Conservation (phyloP, 2,329 filamentous ascomycete species). For the Fusarium kyushuense region DNA sequence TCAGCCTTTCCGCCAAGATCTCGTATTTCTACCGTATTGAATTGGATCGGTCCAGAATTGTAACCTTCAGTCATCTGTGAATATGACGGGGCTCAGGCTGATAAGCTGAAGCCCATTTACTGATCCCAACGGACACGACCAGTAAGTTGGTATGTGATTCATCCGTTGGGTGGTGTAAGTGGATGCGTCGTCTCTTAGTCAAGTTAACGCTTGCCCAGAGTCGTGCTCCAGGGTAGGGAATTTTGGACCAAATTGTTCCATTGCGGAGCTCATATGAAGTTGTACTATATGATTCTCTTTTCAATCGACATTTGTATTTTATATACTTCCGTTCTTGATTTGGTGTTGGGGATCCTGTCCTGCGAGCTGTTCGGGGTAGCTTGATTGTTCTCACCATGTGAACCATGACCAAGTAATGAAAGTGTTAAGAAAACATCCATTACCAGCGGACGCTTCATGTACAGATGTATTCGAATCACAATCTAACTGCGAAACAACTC, state of each 20-base stretch:
- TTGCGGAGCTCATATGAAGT: too few species aligned
- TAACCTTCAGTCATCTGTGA: not conserved
- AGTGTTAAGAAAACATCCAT: too few species aligned
- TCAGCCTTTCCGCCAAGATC: not conserved
- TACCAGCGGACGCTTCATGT: not conserved
- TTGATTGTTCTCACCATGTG: not conserved
- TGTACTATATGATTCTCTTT: not conserved
- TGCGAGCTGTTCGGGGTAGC: not conserved
- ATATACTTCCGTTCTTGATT: not conserved
- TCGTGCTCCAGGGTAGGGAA: not conserved
- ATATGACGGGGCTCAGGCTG: not conserved
- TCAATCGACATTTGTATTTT: not conserved
- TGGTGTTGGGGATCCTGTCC: too few species aligned
- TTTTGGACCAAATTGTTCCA: not conserved
- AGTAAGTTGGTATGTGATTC: not conserved
- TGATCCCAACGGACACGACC: too few species aligned
- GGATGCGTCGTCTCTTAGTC: not conserved
- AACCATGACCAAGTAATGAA: too few species aligned
- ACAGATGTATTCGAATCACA: not conserved
- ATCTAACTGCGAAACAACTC: too few species aligned
- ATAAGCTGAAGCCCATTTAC: not conserved
- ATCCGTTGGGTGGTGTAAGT: not conserved
- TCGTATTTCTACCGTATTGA: not conserved
- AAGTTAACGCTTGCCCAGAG: not conserved
- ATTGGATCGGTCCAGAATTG: not conserved